Evolutionary conservation across 331 rosid species (phyloP), one percentile per base, ranked within the genome.

Genomic region (Arachis monticola): DNA sequence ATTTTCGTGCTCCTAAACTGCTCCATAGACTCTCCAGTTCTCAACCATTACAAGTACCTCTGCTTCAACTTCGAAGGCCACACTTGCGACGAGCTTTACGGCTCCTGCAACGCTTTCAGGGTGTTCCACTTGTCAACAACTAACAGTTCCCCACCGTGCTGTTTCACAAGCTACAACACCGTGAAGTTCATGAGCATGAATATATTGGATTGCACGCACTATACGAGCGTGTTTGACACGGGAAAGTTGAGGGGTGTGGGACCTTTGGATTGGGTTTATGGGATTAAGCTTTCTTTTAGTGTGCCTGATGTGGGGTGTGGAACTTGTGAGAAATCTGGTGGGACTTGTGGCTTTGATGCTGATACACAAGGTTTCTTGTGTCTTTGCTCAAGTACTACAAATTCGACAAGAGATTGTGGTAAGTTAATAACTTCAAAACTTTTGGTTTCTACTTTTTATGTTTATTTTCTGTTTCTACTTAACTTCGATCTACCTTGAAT

Each of bases 221-320:
- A 91, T 47, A 91, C 98, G 0, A 84, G 90, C 7, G 88, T 93
- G 86, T 67, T 90, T 55, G 82, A 88, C 58, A 60, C 83, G 4
- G 88, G 84, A 40, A 72, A 65, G 14, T 32, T 93, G 77, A 81
- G 70, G 32, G 97, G 96, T 9, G 74, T 91, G 5, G 96, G 85
- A 4, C 94, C 97, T 57, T 58, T 87, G 90, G 98, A 93, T 46
- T 93, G 98, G 98, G 81, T 89, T n/a, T 93, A 93, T 62, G 98
- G 96, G 72, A 91, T 93, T 31, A 91, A 91, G 73, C 82, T 91
- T 48, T 82, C 87, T 56, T 93, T 85, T 59, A 67, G 90, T 2
- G 79, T 93, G 14, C 87, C 98, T 0, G 92, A 93, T 4, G 81
- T 84, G 46, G 96, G 98, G 22, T 93, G 98, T 63, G 84, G 79